Base-by-base conservation (phyloP, 164 flowering plant genomes). In the Kalanchoe fedtschenkoi region DNA sequence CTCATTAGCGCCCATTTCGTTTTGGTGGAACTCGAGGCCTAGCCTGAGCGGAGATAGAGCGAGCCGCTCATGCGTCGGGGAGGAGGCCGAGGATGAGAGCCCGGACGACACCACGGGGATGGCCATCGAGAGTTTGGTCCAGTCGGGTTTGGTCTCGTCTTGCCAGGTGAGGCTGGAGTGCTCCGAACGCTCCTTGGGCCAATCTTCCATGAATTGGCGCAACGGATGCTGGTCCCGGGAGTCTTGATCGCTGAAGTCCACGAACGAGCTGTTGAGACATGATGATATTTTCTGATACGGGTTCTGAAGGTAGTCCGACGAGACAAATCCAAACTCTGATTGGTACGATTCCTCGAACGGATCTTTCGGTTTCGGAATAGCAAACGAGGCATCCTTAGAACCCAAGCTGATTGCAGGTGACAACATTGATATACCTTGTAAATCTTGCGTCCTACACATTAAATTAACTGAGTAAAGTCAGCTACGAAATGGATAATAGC, bases 51-150 rank as follows among this genome's bases (percentile, higher is more conserved):
- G 83, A 1, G 89, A 82, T 16, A 80, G 74, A 0, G 81, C 64
- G 24, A 75, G 60, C 55, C 77, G 81, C 15, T 82, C 85, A 21
- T 76, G 78, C 37, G 64, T 39, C n/a, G 78, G 79, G 8, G 89
- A 86, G 24, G 84, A 78, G 34, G 86, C 69, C 21, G 86, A 73
- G 14, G 86, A 77, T 32, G 76, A 73, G 69, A 79, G 79, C 35
- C 72, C 85, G 15, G 85, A 77, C 14, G 86, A 60, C 39, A 77
- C 72, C 68, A 78, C 70, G 0, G 93, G 87, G 47, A 83, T 85
- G 4, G 96, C 87, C 60, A 85, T 85, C 8, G 97, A 88, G 34
- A 88, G 84, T 58, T 79, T 88, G 58, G 95, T 87, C 68, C 82
- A 72, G 37, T 87, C 90, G 33, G 83, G 79, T 60, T 59, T 32